phyloP scores from a whole-genome alignment of 2,329 filamentous ascomycete genomes.

The Clarireedia hainanense region DNA sequence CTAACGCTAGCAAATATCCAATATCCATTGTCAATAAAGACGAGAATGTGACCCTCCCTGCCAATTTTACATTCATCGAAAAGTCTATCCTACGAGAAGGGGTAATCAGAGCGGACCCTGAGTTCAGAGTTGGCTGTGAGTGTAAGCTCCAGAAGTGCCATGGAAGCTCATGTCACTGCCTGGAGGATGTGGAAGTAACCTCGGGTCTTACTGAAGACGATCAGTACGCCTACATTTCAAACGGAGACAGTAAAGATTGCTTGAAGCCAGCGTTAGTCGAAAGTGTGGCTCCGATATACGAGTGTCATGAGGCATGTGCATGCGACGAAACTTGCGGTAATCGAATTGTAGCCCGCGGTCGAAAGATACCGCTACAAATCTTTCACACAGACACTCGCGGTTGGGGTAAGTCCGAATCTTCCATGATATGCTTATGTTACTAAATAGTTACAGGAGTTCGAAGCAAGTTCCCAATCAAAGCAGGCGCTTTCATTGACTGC shows the following conservation, averaged over 20 bases:
- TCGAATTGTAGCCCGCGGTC: slow-evolving; percentile 66
- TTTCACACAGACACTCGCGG: slow-evolving; percentile 68
- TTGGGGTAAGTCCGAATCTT: slow-evolving; percentile 51
- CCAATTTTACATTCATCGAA: slow-evolving; percentile 62
- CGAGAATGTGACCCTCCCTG: slow-evolving; percentile 48
- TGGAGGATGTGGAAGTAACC: slow-evolving; percentile 49
- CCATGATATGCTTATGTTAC: neutral
- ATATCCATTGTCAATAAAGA: slow-evolving; percentile 58
- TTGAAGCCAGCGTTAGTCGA: slow-evolving; percentile 44
- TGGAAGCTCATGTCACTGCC: slow-evolving; percentile 59
- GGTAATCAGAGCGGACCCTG: slow-evolving; percentile 50
- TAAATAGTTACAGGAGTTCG: slow-evolving; percentile 45
- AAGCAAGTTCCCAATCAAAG: slow-evolving; percentile 53
- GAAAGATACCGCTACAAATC: slow-evolving; percentile 64
- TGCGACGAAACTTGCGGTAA: slow-evolving; percentile 63
- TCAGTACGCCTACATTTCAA: slow-evolving; percentile 43
- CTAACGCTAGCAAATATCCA: slow-evolving; percentile 40
- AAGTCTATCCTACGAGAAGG: slow-evolving; percentile 50
- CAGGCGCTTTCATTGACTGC: slow-evolving; percentile 71
- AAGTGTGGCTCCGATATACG: slow-evolving; percentile 61
- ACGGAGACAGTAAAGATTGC: slow-evolving; percentile 42
- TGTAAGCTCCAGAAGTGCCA: slow-evolving; percentile 59
- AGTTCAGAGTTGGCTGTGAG: slow-evolving; percentile 61
- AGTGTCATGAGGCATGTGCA: slow-evolving; percentile 66
- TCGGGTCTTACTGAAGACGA: slow-evolving; percentile 8